Conservation (phyloP, 306 rosid species). For the Castanopsis chinensis region DNA sequence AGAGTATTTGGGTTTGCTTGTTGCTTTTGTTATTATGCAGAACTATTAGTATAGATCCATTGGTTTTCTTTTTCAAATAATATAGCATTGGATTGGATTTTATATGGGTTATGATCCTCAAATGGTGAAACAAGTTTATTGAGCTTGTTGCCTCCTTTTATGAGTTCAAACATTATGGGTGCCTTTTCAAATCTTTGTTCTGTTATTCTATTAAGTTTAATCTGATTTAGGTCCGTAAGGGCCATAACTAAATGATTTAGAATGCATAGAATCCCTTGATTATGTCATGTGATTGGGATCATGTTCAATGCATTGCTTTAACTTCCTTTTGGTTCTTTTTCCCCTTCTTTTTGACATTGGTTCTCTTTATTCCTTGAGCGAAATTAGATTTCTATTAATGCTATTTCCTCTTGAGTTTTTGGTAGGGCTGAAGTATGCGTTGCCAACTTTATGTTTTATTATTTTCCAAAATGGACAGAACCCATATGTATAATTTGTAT, state of each 20-base stretch:
- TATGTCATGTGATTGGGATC: not conserved
- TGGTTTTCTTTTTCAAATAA: no score
- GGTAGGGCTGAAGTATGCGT: not conserved
- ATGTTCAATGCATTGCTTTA: not conserved
- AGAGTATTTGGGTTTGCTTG: not conserved
- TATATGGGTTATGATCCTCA: constrained; percentile 8
- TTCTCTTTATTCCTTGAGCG: not conserved
- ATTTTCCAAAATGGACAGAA: not conserved
- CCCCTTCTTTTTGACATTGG: not conserved
- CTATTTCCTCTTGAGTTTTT: not conserved
- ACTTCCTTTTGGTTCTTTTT: not conserved
- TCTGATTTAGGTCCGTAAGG: not conserved
- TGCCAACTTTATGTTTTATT: not conserved
- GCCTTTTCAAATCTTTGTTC: not conserved
- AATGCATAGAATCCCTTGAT: not conserved
- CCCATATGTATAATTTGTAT: not conserved
- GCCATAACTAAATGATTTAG: not conserved
- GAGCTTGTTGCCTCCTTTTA: not conserved
- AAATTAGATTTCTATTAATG: not conserved
- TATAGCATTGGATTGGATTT: no score
- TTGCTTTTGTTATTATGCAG: not conserved
- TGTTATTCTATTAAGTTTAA: not conserved
- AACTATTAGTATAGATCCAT: constrained; percentile 30
- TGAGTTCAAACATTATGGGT: not conserved
- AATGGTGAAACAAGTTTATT: not conserved